Conservation (phyloP, 139 green algal genomes). For the Chlamydomonas eustigma region DNA sequence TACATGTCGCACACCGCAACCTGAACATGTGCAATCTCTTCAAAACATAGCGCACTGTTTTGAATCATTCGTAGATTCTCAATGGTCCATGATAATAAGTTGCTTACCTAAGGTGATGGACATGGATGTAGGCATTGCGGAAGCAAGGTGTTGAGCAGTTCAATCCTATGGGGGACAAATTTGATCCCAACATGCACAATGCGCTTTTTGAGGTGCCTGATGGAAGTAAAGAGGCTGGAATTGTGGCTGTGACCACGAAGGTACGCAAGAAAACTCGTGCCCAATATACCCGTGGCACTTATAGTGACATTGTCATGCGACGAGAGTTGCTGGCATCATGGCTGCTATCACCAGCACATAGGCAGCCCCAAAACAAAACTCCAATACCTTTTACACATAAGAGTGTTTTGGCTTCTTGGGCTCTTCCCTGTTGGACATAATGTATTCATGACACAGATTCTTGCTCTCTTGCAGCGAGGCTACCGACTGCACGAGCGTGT, state of each 20-base stretch:
- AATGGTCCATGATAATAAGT: too few relatives aligned
- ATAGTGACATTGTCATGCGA: neutral
- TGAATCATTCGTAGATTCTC: too few relatives aligned
- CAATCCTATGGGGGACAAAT: constrained; percentile 70
- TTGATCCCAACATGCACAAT: constrained; percentile 94
- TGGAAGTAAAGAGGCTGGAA: constrained; percentile 66
- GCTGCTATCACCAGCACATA: neutral
- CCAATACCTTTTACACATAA: too few relatives aligned
- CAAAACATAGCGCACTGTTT: too few relatives aligned
- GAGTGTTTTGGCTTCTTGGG: neutral
- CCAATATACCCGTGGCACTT: neutral
- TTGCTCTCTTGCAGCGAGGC: constrained; percentile 66
- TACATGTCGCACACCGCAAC: too few relatives aligned
- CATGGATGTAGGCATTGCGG: too few relatives aligned
- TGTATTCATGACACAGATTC: neutral
- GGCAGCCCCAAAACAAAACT: too few relatives aligned
- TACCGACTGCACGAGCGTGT: constrained; percentile 82
- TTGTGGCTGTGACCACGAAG: constrained; percentile 79
- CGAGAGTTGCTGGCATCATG: neutral
- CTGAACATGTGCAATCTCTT: too few relatives aligned
- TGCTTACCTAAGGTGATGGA: too few relatives aligned
- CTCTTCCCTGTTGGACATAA: neutral
- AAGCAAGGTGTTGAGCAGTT: constrained; percentile 69
- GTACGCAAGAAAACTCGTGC: neutral
- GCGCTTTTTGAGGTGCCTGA: constrained; percentile 88